A percentile compares a stretch with the other conserved stretches of the same genome.
Conservation (phyloP, 768 basidiomycete genomes). For the Collybia sp. region DNA sequence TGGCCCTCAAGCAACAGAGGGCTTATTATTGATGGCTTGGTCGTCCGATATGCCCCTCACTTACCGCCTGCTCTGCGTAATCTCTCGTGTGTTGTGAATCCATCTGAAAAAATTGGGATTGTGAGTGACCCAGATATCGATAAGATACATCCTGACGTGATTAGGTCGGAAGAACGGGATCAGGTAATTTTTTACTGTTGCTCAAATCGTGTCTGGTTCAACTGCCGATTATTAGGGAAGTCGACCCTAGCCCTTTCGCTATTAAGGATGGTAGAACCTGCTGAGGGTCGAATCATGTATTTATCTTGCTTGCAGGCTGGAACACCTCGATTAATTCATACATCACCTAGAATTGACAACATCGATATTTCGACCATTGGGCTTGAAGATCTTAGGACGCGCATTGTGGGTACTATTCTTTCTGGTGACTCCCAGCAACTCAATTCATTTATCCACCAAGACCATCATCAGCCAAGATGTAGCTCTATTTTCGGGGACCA, state of each 20-base stretch:
- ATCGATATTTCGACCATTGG: conserved; percentile 67
- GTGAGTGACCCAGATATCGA: conserved; percentile 28
- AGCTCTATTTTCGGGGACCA: conserved; percentile 67
- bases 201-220: not conserved
- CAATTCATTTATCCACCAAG: conserved; percentile 21
- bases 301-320: conserved; percentile 11
- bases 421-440: not conserved
- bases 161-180: conserved; percentile 66
- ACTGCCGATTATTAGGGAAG: conserved; percentile 32
- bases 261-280: conserved; percentile 59
- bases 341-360: conserved; percentile 49
- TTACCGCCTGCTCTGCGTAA: conserved; percentile 55
- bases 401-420: conserved; percentile 38
- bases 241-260: conserved; percentile 54
- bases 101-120: conserved; percentile 66
- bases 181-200: conserved; percentile 30
- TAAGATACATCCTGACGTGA: not conserved
- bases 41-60: conserved; percentile 58
- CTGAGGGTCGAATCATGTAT: conserved; percentile 53
- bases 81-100: conserved; percentile 53
- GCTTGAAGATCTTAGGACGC: conserved; percentile 61
- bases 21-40: conserved; percentile 52
- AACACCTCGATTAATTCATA: not conserved
- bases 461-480: conserved; percentile 77
- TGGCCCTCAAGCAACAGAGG: conserved; percentile 64